Evolutionary conservation across 2,329 filamentous ascomycete species (phyloP).

Genomic region (Claviceps purpurea): DNA sequence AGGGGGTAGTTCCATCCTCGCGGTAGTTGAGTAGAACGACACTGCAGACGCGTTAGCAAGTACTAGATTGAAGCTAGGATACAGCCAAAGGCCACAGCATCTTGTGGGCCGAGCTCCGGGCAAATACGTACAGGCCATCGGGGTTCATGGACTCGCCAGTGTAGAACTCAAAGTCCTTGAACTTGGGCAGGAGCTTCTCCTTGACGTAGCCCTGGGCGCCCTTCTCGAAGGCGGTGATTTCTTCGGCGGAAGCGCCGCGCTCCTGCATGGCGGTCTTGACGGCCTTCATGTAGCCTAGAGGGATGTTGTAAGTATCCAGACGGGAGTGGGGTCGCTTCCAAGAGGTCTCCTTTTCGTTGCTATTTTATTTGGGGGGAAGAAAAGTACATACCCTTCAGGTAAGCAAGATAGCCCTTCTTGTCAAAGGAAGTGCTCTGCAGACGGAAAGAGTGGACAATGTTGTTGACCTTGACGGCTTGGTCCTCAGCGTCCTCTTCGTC

Average conservation of each 20-base stretch:
- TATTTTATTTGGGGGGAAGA: too few relatives aligned
- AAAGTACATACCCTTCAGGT: conserved; percentile 63
- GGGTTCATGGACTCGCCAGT: conserved; percentile 86
- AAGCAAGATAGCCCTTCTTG: conserved; percentile 73
- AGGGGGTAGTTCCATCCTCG: conserved; percentile 87
- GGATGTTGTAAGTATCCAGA: background rate
- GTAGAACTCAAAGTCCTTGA: conserved; percentile 94
- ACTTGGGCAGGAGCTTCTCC: conserved; percentile 67
- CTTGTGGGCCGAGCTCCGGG: too few relatives aligned
- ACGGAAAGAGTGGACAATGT: conserved; percentile 87
- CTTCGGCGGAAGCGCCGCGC: conserved; percentile 46
- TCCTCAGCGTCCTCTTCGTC: conserved; percentile 72
- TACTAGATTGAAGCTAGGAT: too few relatives aligned
- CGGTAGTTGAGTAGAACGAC: conserved; percentile 93
- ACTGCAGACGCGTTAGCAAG: conserved; percentile 29
- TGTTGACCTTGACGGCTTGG: conserved; percentile 61
- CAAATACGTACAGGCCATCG: conserved; percentile 68
- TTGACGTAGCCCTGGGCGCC: conserved; percentile 65
- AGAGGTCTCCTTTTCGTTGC: too few relatives aligned
- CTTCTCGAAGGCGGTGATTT: conserved; percentile 67
- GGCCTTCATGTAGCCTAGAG: conserved; percentile 75
- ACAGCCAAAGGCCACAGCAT: too few relatives aligned
- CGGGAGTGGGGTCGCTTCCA: too few relatives aligned
- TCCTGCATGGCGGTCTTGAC: conserved; percentile 60
- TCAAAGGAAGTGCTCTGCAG: conserved; percentile 65